phyloP scores from a whole-genome alignment of 495 filamentous ascomycete species.

The Neurospora tetrasperma region DNA sequence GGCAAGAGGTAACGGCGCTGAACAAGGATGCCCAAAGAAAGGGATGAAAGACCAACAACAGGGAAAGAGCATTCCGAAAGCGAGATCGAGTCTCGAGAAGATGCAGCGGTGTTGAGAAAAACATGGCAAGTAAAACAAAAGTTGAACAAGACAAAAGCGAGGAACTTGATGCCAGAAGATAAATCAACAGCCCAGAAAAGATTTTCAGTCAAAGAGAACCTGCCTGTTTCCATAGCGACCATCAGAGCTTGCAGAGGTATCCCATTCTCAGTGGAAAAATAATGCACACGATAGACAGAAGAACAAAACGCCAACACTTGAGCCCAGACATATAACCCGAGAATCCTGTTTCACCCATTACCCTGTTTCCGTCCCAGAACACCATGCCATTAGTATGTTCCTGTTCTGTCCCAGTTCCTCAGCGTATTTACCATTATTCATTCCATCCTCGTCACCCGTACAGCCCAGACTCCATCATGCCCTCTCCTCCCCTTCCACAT shows the following conservation, averaged over 20 bases:
- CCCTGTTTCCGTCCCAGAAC: background rate
- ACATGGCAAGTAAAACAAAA: background rate
- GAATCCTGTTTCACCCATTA: background rate
- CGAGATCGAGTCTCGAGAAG: background rate
- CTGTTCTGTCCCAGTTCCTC: background rate
- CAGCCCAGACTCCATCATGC: background rate
- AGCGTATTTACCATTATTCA: background rate
- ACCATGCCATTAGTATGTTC: background rate
- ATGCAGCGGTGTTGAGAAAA: background rate
- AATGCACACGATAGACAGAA: background rate
- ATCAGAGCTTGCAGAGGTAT: background rate
- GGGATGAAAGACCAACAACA: background rate
- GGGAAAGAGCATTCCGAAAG: background rate
- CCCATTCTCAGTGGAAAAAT: background rate
- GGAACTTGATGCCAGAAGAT: background rate
- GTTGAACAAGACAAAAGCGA: background rate
- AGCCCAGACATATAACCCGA: background rate
- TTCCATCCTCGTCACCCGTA: background rate
- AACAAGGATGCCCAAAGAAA: background rate
- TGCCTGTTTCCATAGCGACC: background rate
- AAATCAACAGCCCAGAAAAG: background rate
- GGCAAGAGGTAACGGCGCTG: background rate
- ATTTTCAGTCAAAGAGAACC: background rate
- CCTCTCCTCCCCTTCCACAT: constrained; percentile 2
- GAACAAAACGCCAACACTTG: background rate